A percentile compares a stretch with the other conserved stretches of the same genome.
These are phyloP conservation scores for Amphicarpaea edgeworthii DNA, from an alignment of 306 rosid genomes.

Conservation along the genomic window DNA sequence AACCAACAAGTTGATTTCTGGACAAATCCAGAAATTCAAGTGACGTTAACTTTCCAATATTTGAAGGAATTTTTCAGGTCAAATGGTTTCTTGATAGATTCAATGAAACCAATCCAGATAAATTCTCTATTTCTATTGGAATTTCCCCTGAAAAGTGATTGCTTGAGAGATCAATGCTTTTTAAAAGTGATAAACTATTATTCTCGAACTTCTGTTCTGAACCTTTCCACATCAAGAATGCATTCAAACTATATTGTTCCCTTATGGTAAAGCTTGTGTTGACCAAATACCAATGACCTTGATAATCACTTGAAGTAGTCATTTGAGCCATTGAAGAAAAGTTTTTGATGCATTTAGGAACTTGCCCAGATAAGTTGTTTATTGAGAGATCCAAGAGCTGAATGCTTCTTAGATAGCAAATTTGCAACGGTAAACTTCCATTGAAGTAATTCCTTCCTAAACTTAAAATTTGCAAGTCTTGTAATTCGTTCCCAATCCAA, in stretches of 20 bases:
- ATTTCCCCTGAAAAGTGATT: not conserved
- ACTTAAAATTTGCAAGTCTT: no score
- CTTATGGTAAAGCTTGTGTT: no score
- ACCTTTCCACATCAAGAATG: conserved; percentile 33
- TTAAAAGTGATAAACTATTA: not conserved
- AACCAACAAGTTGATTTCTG: conserved; percentile 16
- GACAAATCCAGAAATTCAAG: conserved; percentile 38
- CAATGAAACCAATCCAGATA: not conserved
- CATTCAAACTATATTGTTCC: no score
- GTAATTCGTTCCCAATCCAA: not conserved
- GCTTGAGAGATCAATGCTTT: no score
- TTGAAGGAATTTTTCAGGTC: not conserved
- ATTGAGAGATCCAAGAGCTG: no score
- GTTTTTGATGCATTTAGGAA: not conserved
- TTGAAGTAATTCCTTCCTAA: not conserved
- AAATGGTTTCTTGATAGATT: conserved; percentile 42
- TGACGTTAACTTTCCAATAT: conserved; percentile 10
- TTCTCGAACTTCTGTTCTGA: not conserved
- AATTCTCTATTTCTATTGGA: not conserved
- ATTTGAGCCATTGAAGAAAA: not conserved
- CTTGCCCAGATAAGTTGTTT: no score
- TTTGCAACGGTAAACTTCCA: no score
- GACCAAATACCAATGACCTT: not conserved
- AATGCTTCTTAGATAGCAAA: no score
- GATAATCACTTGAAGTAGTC: not conserved